phyloP scores from a whole-genome alignment of 345 rosid species.

The Laguncularia racemosa region DNA sequence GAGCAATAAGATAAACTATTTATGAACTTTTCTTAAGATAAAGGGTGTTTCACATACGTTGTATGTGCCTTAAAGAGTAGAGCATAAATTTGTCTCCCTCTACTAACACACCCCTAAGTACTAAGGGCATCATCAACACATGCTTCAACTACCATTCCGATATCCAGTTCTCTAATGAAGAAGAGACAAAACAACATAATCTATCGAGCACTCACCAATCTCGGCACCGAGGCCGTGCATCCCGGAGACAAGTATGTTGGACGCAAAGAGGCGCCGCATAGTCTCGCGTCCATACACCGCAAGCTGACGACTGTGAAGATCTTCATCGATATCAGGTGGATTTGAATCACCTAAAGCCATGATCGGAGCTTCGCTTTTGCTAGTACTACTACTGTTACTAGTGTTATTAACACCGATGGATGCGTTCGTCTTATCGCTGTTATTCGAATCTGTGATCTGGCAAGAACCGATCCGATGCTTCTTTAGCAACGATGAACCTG shows the following conservation, averaged over 20 bases:
- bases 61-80: no score
- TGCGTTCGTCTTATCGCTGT: conserved; percentile 13
- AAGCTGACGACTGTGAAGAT: conserved; percentile 98
- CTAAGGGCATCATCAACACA: no score
- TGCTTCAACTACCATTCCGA: neutral
- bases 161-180: no score
- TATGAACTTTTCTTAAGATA: no score
- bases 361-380: conserved; percentile 18
- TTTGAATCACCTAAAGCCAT: conserved; percentile 74
- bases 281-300: conserved; percentile 99
- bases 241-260: conserved; percentile 83
- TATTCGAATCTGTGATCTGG: conserved; percentile 14
- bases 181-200: neutral
- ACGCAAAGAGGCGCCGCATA: conserved; percentile 91
- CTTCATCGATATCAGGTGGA: conserved; percentile 85
- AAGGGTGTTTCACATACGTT: no score
- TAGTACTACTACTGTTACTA: conserved; percentile 12
- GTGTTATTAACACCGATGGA: conserved; percentile 12
- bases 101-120: no score
- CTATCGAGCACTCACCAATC: conserved; percentile 46
- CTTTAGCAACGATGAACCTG: conserved; percentile 39
- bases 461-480: conserved; percentile 58
- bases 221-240: conserved; percentile 94
- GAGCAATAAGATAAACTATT: no score
- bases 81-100: no score